phyloP scores from a whole-genome alignment of 2,329 filamentous ascomycete species.

The Xylariales sp. region DNA sequence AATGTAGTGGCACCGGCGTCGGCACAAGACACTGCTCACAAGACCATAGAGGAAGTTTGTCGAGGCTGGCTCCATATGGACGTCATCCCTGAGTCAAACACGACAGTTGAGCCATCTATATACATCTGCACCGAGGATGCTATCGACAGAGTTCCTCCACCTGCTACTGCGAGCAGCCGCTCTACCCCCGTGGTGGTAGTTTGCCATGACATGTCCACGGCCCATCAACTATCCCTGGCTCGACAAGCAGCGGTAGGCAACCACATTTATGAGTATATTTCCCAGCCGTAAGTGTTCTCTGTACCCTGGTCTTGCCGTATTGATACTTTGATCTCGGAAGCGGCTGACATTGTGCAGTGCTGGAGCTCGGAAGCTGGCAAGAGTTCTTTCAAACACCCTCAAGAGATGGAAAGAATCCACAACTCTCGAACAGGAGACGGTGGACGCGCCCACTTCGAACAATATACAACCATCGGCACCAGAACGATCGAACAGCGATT shows the following conservation, averaged over 20 bases:
- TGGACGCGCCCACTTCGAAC: no score
- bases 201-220: slow-evolving; percentile 1
- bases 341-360: not conserved
- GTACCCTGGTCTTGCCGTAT: not conserved
- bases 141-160: slow-evolving; percentile 1
- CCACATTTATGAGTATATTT: not conserved
- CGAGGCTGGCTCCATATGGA: slow-evolving; percentile 27
- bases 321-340: not conserved
- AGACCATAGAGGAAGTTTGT: slow-evolving; percentile 21
- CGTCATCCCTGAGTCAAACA: slow-evolving; percentile 9
- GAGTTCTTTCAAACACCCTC: no score
- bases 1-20: not conserved
- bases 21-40: not conserved
- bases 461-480: no score
- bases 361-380: not conserved
- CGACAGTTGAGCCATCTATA: slow-evolving; percentile 12
- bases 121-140: slow-evolving; percentile 16
- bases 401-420: no score
- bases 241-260: not conserved
- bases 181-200: not conserved
- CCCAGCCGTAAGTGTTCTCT: slow-evolving; percentile 5
- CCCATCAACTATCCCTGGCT: not conserved
- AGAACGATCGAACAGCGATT: no score
- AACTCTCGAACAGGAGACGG: no score
- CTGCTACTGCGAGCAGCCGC: not conserved